Base-by-base conservation (phyloP, 2,329 filamentous ascomycete species). In the Calonectria henricotiae region DNA sequence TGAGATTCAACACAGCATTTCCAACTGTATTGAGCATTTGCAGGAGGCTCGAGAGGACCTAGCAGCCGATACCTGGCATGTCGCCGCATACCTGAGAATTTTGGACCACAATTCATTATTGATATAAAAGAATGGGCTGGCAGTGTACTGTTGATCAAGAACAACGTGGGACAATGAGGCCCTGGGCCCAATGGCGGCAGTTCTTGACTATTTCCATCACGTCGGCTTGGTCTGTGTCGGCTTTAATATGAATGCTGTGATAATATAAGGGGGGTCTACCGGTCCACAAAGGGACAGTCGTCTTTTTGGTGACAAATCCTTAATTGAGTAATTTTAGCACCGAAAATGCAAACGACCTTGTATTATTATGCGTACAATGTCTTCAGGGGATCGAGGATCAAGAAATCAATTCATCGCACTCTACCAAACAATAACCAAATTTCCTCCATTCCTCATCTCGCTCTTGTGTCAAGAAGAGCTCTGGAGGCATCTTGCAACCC, bases 401-500 rank as follows among this genome's bases (percentile, higher is more conserved):
- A 58, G 2, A 5, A 17, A 3, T 39, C 11, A 17, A 8, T 58
- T n/a, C 12, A 7, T 39, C 15, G 9, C 5, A 9, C 20, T 39
- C 20, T 20, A 58, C 17, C 2, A 0, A 11, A 58, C 20, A 58
- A 12, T n/a, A 20, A 20, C n/a, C 17, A 44, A 9, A 20, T 11
- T 17, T 58, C n/a, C 35, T 39, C 51, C 20, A 58, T 58, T 23
- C 20, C n/a, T 4, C n/a, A 37, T 6, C 30, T 54, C 30, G 23
- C 12, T 37, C n/a, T n/a, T n/a, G n/a, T 9, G 82, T 90, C 2
- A 80, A 83, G 20, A 79, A 83, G n/a, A 79, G 85, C 0, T 90
- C 90, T 73, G 75, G 79, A 9, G 83, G 74, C 0, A 3, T 72
- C 23, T 20, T 76, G 4, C 65, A 76, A 0, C 43, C 72, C 5